phyloP scores from a whole-genome alignment of 164 flowering plant genomes.

The Cinnamomum chago region DNA sequence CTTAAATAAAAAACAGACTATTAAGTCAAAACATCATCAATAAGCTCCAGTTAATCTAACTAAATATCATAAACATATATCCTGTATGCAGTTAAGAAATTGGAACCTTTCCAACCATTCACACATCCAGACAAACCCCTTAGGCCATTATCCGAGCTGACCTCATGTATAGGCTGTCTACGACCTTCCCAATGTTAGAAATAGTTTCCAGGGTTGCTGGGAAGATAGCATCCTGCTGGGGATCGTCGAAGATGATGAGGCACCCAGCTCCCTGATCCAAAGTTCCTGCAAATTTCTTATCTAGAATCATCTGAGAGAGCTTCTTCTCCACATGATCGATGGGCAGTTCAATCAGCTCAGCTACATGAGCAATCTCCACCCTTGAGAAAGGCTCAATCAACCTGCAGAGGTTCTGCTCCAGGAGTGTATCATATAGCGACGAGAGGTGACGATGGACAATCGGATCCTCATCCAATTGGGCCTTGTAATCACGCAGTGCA shows the following conservation, averaged over 20 bases:
- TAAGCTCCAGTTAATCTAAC: too few species aligned
- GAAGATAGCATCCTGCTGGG: constrained; percentile 53
- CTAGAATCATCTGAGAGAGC: constrained; percentile 64
- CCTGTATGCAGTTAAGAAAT: too few species aligned
- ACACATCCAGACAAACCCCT: not conserved
- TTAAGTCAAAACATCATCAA: too few species aligned
- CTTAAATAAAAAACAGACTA: too few species aligned
- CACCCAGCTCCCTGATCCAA: constrained; percentile 71
- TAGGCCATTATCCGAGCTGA: constrained; percentile 61
- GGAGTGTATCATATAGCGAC: constrained; percentile 52
- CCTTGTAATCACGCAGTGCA: constrained; percentile 47
- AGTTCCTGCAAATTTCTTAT: constrained; percentile 62
- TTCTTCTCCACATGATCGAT: constrained; percentile 61
- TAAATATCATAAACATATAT: too few species aligned
- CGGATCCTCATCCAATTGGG: constrained; percentile 65
- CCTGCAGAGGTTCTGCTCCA: constrained; percentile 69
- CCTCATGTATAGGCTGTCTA: constrained; percentile 52
- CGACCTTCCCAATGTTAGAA: constrained; percentile 60
- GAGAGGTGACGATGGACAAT: constrained; percentile 73
- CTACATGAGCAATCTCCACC: constrained; percentile 59
- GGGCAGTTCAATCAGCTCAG: constrained; percentile 56
- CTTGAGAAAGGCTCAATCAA: constrained; percentile 65
- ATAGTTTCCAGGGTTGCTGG: constrained; percentile 62
- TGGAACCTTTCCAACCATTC: too few species aligned
- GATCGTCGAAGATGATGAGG: constrained; percentile 55